Base-by-base conservation (phyloP, 495 filamentous ascomycete genomes). In the Penicillium cinerascens region DNA sequence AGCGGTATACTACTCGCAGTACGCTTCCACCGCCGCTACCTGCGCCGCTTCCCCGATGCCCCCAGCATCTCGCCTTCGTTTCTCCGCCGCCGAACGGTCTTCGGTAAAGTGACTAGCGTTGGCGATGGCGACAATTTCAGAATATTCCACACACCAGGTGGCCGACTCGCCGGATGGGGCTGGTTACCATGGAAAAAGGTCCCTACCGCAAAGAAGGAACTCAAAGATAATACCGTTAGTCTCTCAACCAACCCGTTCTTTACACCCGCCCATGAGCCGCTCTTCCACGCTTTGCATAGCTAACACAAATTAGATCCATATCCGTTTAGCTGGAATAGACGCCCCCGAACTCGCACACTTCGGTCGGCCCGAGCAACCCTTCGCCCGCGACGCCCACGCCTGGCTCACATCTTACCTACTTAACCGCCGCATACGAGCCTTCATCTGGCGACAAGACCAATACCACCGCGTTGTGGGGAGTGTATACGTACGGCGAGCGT, bases 91-190 rank as follows among this genome's bases (percentile, higher is more conserved):
- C 78, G 90, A 52, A 88, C 81, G 46, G 57, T 97, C 44, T 85
- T 92, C 57, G 93, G 93, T 7, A 78, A 75, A 48, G 93, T 97
- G 3, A 96, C 93, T 23, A 91, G 87, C 55, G 93, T 98, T 21
- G 95, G 95, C 43, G 93, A 98, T 75, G 95, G 89, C 0, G 93
- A 98, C 64, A 91, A 91, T 55, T 97, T 98, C 66, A 83, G 91
- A 45, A 67, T 98, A 8, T 98, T 87, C 66, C 93, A 98, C 69
- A 96, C 91, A 0, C 93, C 93, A 0, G 93, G 95, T 11, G 93
- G 93, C 11, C 75, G 88, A 42, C 62, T 92, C 17, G 77, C 85
- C 11, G 93, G 93, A 44, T 98, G 95, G 95, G 91, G 86, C 11
- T 96, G 90, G 91, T 61, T 95, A 47, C 84, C 82, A 0, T 79